Percentiles rank a stretch among this genome's conserved stretches.
phyloP scores from a whole-genome alignment of 1,139 yeast genomes.

The Meyerozyma guilliermondii region DNA sequence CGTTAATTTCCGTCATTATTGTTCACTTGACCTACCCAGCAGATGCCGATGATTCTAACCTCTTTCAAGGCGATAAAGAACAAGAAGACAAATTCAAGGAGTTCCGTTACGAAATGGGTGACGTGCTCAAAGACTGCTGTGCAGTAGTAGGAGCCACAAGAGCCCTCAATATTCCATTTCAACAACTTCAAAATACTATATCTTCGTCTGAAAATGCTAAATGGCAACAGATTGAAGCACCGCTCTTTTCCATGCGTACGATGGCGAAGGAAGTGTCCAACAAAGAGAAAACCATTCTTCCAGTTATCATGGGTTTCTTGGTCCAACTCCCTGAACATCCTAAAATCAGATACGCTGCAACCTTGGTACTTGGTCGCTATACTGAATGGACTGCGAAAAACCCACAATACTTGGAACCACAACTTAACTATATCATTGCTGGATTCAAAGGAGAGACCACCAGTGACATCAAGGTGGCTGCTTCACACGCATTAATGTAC shows the following conservation, averaged over 20 bases:
- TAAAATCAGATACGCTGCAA: constrained; percentile 86
- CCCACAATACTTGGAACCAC: constrained; percentile 76
- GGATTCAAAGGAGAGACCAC: constrained; percentile 53
- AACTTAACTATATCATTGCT: constrained; percentile 74
- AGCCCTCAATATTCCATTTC: constrained; percentile 63
- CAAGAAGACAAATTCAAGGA: constrained; percentile 91
- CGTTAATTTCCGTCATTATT: constrained; percentile 64
- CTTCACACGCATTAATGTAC: constrained; percentile 91
- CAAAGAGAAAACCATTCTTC: constrained; percentile 64
- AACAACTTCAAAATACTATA: constrained; percentile 37
- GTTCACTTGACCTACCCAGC: constrained; percentile 74
- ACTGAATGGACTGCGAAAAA: constrained; percentile 92
- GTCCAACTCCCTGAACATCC: constrained; percentile 79
- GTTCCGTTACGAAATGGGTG: constrained; percentile 95
- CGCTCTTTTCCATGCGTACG: constrained; percentile 82
- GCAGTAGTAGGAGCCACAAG: constrained; percentile 75
- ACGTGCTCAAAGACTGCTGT: constrained; percentile 91
- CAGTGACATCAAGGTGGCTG: constrained; percentile 68
- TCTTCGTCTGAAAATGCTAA: constrained; percentile 18
- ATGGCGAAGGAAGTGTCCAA: constrained; percentile 89
- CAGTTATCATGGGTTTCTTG: constrained; percentile 69
- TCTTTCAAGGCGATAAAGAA: constrained; percentile 63
- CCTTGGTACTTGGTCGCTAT: constrained; percentile 87
- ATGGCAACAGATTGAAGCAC: constrained; percentile 92
- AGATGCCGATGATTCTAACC: constrained; percentile 28